phyloP scores from a whole-genome alignment of 192 early-diverging fungal genomes.

The Entomortierella chlamydospora region DNA sequence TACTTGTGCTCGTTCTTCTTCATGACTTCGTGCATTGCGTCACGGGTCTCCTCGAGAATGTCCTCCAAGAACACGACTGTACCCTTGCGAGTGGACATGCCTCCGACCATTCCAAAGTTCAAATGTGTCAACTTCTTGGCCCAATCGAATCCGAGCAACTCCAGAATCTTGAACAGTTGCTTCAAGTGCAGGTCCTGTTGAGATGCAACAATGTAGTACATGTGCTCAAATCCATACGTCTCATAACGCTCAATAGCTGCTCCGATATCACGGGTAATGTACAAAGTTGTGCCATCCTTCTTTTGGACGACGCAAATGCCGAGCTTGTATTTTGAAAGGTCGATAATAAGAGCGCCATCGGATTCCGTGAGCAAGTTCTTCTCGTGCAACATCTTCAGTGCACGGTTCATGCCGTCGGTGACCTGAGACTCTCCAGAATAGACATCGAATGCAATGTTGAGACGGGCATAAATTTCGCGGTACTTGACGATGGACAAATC shows the following conservation, averaged over 20 bases:
- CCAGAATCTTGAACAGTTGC: conserved; percentile 94
- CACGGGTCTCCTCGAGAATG: conserved; percentile 87
- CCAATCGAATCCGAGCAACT: conserved; percentile 86
- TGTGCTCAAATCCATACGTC: conserved; percentile 89
- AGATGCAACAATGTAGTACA: conserved; percentile 92
- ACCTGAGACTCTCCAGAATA: conserved; percentile 98
- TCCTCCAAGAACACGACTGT: conserved; percentile 96
- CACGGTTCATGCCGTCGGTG: conserved; percentile 73
- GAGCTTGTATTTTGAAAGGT: conserved; percentile 87
- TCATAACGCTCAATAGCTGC: conserved; percentile 92
- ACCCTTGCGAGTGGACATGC: conserved; percentile 97
- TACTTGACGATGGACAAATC: conserved; percentile 93
- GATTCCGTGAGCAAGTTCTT: conserved; percentile 78
- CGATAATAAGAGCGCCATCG: conserved; percentile 88
- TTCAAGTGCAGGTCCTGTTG: conserved; percentile 93
- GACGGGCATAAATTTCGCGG: conserved; percentile 88
- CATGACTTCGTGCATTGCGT: conserved; percentile 93
- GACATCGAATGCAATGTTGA: conserved; percentile 93
- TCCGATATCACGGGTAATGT: conserved; percentile 97
- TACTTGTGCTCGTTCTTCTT: conserved; percentile 89
- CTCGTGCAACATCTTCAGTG: conserved; percentile 77
- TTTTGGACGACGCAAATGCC: conserved; percentile 87
- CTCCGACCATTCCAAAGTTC: conserved; percentile 94
- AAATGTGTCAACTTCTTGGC: conserved; percentile 88
- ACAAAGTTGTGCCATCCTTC: conserved; percentile 92